A percentile compares a stretch with the other conserved stretches of the same genome.
phyloP scores from a whole-genome alignment of 176 grass and related monocot genomes.

The Rhynchospora breviuscula region DNA sequence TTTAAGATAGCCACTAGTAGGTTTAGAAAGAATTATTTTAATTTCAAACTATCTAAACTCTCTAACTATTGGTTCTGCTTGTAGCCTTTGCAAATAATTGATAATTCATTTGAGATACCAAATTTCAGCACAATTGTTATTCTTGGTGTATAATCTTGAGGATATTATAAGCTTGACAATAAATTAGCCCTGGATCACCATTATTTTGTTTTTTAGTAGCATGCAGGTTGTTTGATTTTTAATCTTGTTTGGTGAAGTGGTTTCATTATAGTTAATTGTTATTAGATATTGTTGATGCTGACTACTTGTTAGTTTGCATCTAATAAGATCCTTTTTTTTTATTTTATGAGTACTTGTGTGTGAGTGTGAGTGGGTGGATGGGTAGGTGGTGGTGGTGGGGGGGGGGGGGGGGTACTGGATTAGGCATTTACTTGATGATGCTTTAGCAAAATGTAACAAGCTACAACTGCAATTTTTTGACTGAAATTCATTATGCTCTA shows the following conservation, averaged over 20 bases:
- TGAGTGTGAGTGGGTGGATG: background rate
- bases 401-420: background rate
- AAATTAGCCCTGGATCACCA: background rate
- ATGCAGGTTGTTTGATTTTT: background rate
- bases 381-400: background rate
- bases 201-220: background rate
- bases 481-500: background rate
- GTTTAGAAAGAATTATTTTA: background rate
- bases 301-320: background rate
- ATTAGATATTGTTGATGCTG: background rate
- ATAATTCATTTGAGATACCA: background rate
- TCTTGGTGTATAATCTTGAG: background rate
- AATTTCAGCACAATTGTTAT: conserved; percentile 1
- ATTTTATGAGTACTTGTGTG: background rate
- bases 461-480: background rate
- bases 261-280: background rate
- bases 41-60: background rate
- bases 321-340: background rate
- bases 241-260: background rate
- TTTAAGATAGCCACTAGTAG: background rate
- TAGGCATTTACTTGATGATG: background rate
- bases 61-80: background rate
- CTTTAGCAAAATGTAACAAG: background rate
- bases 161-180: background rate
- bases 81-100: background rate